Percentiles rank a stretch among this genome's conserved stretches.
phyloP scores from a whole-genome alignment of 2,329 filamentous ascomycete species.

The Ustilaginoidea virens region DNA sequence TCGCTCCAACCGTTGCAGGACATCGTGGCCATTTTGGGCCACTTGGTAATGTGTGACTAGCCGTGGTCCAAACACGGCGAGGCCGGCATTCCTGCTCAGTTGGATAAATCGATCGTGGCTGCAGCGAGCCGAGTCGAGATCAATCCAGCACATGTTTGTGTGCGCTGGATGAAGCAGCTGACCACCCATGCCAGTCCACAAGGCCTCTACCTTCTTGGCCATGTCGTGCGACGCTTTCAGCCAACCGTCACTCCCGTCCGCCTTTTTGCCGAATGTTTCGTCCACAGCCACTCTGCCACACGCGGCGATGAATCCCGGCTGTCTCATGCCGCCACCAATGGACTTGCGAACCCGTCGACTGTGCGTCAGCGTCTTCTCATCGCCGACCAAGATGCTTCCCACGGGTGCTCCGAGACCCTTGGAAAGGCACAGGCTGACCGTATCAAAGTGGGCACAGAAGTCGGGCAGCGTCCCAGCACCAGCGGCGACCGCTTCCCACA shows the following conservation, averaged over 20 bases:
- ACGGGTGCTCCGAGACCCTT: constrained; percentile 74
- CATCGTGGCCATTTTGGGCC: constrained; percentile 41
- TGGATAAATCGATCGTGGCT: constrained; percentile 20
- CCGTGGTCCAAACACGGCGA: constrained; percentile 24
- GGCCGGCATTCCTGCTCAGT: constrained; percentile 24
- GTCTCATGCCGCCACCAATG: constrained; percentile 59
- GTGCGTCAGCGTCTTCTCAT: constrained; percentile 18
- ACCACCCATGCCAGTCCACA: constrained; percentile 59
- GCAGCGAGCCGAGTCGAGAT: constrained; percentile 46
- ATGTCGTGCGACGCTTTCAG: constrained; percentile 44
- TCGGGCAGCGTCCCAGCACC: constrained; percentile 52
- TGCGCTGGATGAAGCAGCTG: constrained; percentile 54
- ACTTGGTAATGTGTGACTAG: constrained; percentile 45
- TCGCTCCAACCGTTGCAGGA: constrained; percentile 38
- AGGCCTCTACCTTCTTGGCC: constrained; percentile 47
- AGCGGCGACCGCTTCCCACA: constrained; percentile 69
- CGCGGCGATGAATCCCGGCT: constrained; percentile 57
- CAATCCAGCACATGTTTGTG: constrained; percentile 88
- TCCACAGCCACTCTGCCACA: constrained; percentile 54
- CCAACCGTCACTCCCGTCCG: constrained; percentile 34
- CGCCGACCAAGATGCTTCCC: constrained; percentile 56
- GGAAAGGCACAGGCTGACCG: constrained; percentile 62
- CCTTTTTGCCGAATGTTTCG: constrained; percentile 24
- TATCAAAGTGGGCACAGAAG: constrained; percentile 56
- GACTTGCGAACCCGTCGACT: constrained; percentile 43